Conservation (phyloP, 2,329 filamentous ascomycete genomes). For the Aureobasidium lini region DNA sequence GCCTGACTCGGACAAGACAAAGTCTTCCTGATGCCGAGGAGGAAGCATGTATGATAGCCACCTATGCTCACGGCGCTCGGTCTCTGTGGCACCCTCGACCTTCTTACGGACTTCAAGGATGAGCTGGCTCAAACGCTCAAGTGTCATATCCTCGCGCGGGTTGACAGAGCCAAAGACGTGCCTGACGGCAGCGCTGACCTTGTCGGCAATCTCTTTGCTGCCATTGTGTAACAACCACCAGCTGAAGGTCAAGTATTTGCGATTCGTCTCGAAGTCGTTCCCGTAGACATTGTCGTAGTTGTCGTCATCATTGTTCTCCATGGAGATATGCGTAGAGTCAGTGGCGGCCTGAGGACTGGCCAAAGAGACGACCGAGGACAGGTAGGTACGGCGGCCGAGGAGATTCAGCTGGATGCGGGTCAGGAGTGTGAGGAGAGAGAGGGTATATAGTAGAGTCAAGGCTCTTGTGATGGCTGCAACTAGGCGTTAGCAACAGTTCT, state of each 20-base stretch:
- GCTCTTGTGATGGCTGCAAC: constrained; percentile 73
- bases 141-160: constrained; percentile 77
- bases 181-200: constrained; percentile 77
- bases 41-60: constrained; percentile 87
- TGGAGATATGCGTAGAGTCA: constrained; percentile 67
- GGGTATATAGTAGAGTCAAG: constrained; percentile 85
- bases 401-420: constrained; percentile 96
- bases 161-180: constrained; percentile 85
- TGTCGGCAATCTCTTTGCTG: constrained; percentile 73
- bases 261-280: constrained; percentile 92
- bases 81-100: constrained; percentile 67
- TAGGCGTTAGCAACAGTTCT: constrained; percentile 15
- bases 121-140: constrained; percentile 71
- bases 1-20: constrained; percentile 78
- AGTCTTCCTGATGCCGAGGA: constrained; percentile 66
- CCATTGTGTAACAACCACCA: constrained; percentile 96
- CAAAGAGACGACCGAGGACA: constrained; percentile 88
- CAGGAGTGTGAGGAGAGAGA: constrained; percentile 81
- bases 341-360: constrained; percentile 60
- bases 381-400: constrained; percentile 86
- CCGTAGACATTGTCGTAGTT: constrained; percentile 74
- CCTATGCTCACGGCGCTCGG: constrained; percentile 54
- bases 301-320: constrained; percentile 92
- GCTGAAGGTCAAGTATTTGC: constrained; percentile 89
- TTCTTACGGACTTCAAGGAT: constrained; percentile 76